phyloP scores from a whole-genome alignment of 768 basidiomycete genomes.

The Chiua virens region DNA sequence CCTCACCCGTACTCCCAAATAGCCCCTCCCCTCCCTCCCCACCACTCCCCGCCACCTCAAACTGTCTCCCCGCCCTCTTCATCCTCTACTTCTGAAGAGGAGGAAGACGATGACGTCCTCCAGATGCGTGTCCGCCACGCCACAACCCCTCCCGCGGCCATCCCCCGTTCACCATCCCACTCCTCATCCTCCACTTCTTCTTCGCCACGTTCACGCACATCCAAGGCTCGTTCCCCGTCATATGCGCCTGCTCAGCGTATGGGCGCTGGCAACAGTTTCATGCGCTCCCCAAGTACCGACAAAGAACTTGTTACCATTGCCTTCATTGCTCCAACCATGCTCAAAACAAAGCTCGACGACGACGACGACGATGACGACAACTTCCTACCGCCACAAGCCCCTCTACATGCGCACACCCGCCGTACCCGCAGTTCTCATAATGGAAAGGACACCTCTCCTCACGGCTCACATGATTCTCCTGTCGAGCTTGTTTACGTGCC shows the following conservation, averaged over 20 bases:
- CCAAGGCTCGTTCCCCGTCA: constrained; percentile 33
- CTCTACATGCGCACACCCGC: constrained; percentile 8
- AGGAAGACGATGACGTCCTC: constrained; percentile 56
- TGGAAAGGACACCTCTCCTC: constrained; percentile 11
- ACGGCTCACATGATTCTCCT: constrained; percentile 43
- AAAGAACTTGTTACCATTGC: constrained; percentile 68
- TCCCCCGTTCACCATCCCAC: constrained; percentile 36
- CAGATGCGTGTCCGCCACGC: constrained; percentile 55
- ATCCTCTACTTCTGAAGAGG: constrained; percentile 35
- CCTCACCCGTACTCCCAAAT: not conserved
- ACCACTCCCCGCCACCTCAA: constrained; percentile 23
- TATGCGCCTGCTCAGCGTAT: constrained; percentile 10
- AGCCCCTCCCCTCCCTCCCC: constrained; percentile 9
- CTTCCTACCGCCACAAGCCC: constrained; percentile 10
- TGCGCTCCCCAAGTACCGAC: constrained; percentile 33
- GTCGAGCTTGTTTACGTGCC: constrained; percentile 77
- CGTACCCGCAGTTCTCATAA: constrained; percentile 3
- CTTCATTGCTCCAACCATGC: constrained; percentile 74
- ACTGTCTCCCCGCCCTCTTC: constrained; percentile 29
- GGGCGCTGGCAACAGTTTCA: constrained; percentile 46
- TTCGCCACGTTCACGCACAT: constrained; percentile 25
- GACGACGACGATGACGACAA: constrained; percentile 36
- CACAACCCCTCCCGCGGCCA: constrained; percentile 15
- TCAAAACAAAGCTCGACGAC: constrained; percentile 73
- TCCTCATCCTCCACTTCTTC: constrained; percentile 33